Conservation (phyloP, 495 filamentous ascomycete species). For the Thozetella sp. region DNA sequence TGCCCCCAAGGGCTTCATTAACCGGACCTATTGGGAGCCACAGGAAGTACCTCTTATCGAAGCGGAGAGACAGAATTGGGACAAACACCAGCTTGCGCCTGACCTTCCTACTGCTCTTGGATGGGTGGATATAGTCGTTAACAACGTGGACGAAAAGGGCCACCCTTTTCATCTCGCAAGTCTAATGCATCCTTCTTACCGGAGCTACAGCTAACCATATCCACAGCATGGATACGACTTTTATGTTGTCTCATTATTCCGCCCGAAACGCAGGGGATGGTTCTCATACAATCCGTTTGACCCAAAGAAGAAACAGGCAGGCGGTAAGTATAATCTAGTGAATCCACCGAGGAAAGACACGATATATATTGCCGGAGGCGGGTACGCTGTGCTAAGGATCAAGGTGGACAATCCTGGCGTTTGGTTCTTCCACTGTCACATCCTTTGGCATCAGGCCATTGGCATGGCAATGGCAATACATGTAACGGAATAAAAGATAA, state of each 20-base stretch:
- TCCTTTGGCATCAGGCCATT: constrained; percentile 19
- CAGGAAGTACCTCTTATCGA: background rate
- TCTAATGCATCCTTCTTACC: background rate
- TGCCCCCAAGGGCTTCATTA: constrained; percentile 7
- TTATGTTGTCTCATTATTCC: constrained; percentile 17
- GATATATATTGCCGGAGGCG: constrained; percentile 17
- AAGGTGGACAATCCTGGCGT: constrained; percentile 20
- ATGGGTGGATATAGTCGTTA: constrained; percentile 53
- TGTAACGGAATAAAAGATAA: too few species aligned
- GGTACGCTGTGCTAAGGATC: constrained; percentile 21
- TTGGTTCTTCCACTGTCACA: constrained; percentile 26
- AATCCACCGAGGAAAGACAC: constrained; percentile 24
- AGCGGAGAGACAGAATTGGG: constrained; percentile 8
- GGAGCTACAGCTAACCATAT: background rate
- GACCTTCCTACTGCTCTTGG: constrained; percentile 13
- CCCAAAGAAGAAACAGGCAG: constrained; percentile 3
- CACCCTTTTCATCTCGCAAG: constrained; percentile 54
- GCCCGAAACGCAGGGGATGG: constrained; percentile 1
- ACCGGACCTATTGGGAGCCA: constrained; percentile 8
- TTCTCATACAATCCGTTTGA: constrained; percentile 27
- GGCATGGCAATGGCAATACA: constrained; percentile 24
- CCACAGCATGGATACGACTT: constrained; percentile 24
- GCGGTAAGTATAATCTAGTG: constrained; percentile 16
- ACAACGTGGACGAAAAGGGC: constrained; percentile 51
- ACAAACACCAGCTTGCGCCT: constrained; percentile 21